phyloP scores from a whole-genome alignment of 305 asterid species.

The Fraxinus sp. region DNA sequence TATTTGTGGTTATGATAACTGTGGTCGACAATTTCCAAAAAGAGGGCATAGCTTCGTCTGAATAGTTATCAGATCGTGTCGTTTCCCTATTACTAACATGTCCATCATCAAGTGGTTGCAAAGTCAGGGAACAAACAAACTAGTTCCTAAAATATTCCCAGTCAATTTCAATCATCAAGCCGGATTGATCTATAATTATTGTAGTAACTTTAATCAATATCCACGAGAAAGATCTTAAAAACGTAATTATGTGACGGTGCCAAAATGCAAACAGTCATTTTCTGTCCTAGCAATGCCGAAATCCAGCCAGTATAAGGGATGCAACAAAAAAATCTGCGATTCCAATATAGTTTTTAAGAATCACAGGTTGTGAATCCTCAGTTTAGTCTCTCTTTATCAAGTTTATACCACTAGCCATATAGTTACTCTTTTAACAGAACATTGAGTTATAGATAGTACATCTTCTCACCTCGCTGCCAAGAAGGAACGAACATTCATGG shows the following conservation, averaged over 20 bases:
- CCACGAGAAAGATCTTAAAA: neutral
- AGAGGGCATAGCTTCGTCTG: too few relatives aligned
- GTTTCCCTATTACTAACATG: too few relatives aligned
- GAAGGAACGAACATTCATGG: neutral
- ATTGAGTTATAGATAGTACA: slow-evolving; percentile 1
- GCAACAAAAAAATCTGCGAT: neutral
- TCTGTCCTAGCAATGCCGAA: slow-evolving; percentile 12
- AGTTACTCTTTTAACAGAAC: neutral
- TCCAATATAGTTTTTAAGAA: slow-evolving; percentile 4
- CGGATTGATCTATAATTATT: neutral
- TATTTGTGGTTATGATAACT: neutral
- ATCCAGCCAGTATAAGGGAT: neutral
- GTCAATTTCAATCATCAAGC: neutral
- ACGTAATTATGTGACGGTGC: neutral
- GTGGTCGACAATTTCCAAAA: too few relatives aligned
- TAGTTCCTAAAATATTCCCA: neutral
- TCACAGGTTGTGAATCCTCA: slow-evolving; percentile 6
- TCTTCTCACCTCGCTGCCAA: neutral
- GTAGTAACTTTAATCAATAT: neutral
- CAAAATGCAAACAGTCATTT: neutral
- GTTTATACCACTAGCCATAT: neutral
- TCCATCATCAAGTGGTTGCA: neutral
- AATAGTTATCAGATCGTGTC: too few relatives aligned
- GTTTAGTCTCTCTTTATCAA: neutral
- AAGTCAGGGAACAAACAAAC: neutral